Evolutionary conservation across 495 filamentous ascomycete genomes (phyloP), one percentile per base, ranked within the genome.

Genomic region (Amorphotheca resinae): DNA sequence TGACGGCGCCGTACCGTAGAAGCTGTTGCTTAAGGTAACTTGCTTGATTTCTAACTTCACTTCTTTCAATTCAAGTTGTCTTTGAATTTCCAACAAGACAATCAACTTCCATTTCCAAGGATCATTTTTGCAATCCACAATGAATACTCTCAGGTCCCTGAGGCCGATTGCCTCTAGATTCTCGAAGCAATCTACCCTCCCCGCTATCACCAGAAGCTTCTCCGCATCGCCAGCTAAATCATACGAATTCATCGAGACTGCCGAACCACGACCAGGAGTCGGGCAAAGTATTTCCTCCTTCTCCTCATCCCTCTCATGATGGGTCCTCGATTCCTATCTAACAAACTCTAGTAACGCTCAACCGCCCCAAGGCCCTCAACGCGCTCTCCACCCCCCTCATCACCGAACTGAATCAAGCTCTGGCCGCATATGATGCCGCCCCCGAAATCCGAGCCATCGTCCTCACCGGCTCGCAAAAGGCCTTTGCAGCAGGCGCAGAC

Each of bases 401-500:
- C 60, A 63, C 58, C 30, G 91, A 98, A 65, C 73, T 98, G 57
- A 95, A 96, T 64, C 60, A 75, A 42, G 86, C 87, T 21, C 77
- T 98, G 48, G 65, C 60, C 45, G 66, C 71, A 37, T 75, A 91
- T 63, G 82, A 93, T 53, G 55, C 70, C 38, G 76, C 84, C 54
- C 72, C 77, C 38, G 60, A 64, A 40, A 79, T 86, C 49, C 73
- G 79, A 23, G 79, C 80, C 34, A 83, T 95, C 49, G 65, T 98
- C 37, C 76, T 98, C 31, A 95, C 91, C 0, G 91, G 91, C 37
- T 84, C 74, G 46, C 72, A 81, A 41, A 82, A 79, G 57, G 86
- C 89, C 33, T 98, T 98, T 60, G 91, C 91, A 2, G 91, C 91
- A 46, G 91, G 91, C 43, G 91, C 91, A 45, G 91, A 98, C 64